Percentiles rank a stretch among this genome's conserved stretches.
These are phyloP conservation scores for Magnaporthiopsis incrustans DNA, from an alignment of 2,329 filamentous ascomycete species.

Conservation along the genomic window DNA sequence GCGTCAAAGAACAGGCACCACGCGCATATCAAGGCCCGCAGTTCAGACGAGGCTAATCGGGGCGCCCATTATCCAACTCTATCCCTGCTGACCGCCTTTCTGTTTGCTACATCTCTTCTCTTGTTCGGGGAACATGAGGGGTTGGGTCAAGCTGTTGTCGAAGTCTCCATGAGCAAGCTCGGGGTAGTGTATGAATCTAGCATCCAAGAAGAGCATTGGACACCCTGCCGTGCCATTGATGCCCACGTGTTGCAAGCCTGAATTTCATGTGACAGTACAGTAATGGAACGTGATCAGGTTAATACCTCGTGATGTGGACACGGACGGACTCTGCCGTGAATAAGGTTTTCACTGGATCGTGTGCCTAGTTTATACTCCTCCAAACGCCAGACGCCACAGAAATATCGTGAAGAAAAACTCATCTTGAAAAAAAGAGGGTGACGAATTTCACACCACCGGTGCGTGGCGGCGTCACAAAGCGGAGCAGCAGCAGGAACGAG, in stretches of 20 bases:
- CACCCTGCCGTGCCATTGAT: not conserved
- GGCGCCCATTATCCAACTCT: no score
- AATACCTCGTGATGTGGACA: not conserved
- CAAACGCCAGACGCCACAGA: slow-evolving; percentile 7
- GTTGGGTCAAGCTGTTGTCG: no score
- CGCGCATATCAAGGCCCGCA: no score
- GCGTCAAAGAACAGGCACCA: not conserved
- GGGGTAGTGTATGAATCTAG: not conserved
- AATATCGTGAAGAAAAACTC: not conserved
- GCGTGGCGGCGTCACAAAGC: not conserved
- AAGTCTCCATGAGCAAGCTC: not conserved
- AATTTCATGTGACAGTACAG: no score
- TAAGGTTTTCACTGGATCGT: not conserved
- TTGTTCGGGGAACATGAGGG: no score
- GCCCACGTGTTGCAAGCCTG: no score
- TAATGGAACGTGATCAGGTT: no score
- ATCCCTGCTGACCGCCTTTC: no score
- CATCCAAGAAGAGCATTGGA: not conserved
- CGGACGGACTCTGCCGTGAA: not conserved
- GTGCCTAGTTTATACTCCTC: not conserved
- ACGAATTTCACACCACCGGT: not conserved
- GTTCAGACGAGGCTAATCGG: not conserved
- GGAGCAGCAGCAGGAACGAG: not conserved
- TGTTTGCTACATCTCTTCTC: no score
- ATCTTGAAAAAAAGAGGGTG: not conserved